Evolutionary conservation across 768 basidiomycete genomes (phyloP).

Genomic region (Collybia nuda): DNA sequence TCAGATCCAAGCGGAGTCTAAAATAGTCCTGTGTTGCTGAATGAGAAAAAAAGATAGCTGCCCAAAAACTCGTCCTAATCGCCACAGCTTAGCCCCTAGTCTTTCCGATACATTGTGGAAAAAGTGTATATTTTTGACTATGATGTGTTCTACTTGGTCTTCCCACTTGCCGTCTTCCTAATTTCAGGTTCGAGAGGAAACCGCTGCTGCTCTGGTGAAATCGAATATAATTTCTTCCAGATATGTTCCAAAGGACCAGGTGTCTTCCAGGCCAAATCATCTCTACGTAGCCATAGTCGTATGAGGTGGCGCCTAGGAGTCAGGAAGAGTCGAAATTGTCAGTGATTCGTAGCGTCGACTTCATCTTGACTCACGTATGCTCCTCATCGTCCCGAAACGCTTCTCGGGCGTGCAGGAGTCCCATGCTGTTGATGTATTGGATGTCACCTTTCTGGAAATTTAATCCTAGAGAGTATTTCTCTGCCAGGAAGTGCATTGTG

Average conservation of each 20-base stretch:
- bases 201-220: conserved; percentile 36
- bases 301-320: conserved; percentile 41
- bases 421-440: conserved; percentile 47
- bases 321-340: conserved; percentile 8
- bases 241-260: conserved; percentile 35
- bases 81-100: too few species aligned
- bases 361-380: conserved; percentile 32
- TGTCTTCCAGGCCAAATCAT: conserved; percentile 44
- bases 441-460: conserved; percentile 51
- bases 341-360: not conserved
- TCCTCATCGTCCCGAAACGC: conserved; percentile 39
- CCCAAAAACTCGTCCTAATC: too few species aligned
- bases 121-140: too few species aligned
- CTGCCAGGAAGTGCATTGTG: conserved; percentile 41
- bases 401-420: conserved; percentile 43
- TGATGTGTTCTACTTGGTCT: too few species aligned
- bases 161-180: conserved; percentile 33
- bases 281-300: conserved; percentile 44
- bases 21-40: too few species aligned
- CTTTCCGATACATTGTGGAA: too few species aligned
- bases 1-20: too few species aligned
- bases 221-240: conserved; percentile 39
- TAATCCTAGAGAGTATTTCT: conserved; percentile 39
- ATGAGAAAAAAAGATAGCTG: too few species aligned
- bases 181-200: conserved; percentile 46